These are phyloP conservation scores for Dendrothele bispora DNA, from an alignment of 768 basidiomycete species.

Conservation along the genomic window DNA sequence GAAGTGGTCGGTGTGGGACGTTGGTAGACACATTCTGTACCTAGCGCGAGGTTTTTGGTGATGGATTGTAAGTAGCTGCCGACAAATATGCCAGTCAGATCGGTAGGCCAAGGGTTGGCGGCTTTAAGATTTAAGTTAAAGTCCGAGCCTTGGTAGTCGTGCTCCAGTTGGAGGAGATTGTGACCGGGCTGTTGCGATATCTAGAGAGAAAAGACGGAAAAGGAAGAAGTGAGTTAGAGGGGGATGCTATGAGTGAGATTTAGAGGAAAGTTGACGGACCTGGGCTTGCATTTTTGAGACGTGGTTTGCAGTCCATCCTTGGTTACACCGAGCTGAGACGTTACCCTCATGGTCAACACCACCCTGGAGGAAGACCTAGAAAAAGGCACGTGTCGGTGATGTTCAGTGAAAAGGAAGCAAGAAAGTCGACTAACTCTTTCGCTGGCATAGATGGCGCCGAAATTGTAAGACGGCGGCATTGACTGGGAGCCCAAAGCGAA, in stretches of 20 bases:
- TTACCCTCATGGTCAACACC: conserved; percentile 92
- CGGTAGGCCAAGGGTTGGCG: conserved; percentile 86
- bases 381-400: too few species aligned
- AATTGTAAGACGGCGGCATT: conserved; percentile 87
- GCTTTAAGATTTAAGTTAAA: conserved; percentile 85
- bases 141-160: conserved; percentile 89
- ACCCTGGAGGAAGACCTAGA: conserved; percentile 88
- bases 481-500: conserved; percentile 89
- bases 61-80: conserved; percentile 92
- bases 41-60: conserved; percentile 86
- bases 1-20: conserved; percentile 68
- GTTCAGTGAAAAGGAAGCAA: conserved; percentile 2
- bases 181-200: conserved; percentile 75
- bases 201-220: conserved; percentile 41
- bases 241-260: too few species aligned
- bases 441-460: conserved; percentile 90
- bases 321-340: conserved; percentile 85
- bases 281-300: conserved; percentile 88
- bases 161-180: conserved; percentile 92
- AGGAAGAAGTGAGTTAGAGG: not conserved
- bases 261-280: conserved; percentile 50
- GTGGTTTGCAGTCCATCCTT: conserved; percentile 77
- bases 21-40: conserved; percentile 83
- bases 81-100: conserved; percentile 89
- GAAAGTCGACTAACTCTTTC: conserved; percentile 53